A percentile compares a stretch with the other conserved stretches of the same genome.
phyloP scores from a whole-genome alignment of 768 basidiomycete species.

The Flagelloscypha sp. region DNA sequence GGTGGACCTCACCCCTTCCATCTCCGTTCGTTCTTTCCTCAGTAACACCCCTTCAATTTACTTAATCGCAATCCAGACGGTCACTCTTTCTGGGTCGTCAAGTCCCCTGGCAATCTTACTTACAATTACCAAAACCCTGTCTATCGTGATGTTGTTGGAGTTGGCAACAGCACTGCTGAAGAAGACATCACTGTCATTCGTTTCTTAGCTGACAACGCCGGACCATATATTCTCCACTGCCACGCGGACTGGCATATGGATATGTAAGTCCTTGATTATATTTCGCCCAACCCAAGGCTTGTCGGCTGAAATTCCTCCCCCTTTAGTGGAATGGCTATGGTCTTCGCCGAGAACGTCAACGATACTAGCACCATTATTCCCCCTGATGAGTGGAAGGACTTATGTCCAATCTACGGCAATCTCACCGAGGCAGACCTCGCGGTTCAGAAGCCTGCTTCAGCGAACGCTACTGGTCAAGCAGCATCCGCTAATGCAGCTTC shows the following conservation, averaged over 20 bases:
- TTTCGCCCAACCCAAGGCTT: background rate
- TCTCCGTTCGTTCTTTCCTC: constrained; percentile 3
- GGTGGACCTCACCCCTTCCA: constrained; percentile 13
- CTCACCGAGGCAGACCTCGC: no score
- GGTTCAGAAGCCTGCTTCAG: no score
- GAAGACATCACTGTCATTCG: constrained; percentile 36
- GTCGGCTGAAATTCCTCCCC: background rate
- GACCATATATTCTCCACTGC: constrained; percentile 37
- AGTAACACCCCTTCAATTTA: background rate
- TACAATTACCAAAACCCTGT: constrained; percentile 35
- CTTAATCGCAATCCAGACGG: constrained; percentile 5
- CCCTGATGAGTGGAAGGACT: constrained; percentile 5
- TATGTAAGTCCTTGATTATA: constrained; percentile 10
- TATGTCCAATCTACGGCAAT: constrained; percentile 9
- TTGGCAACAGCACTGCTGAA: constrained; percentile 19
- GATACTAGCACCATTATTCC: constrained; percentile 6
- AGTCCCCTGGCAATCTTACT: constrained; percentile 16
- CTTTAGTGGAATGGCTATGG: constrained; percentile 19
- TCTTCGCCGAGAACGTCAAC: constrained; percentile 19
- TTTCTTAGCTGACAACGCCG: constrained; percentile 51
- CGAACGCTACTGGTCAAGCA: no score
- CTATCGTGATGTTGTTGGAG: constrained; percentile 35
- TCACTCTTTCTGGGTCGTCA: constrained; percentile 24
- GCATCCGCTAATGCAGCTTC: no score
- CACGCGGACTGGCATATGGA: constrained; percentile 39